Base-by-base conservation (phyloP, 441 rosid species). In the Kokia cookei region DNA sequence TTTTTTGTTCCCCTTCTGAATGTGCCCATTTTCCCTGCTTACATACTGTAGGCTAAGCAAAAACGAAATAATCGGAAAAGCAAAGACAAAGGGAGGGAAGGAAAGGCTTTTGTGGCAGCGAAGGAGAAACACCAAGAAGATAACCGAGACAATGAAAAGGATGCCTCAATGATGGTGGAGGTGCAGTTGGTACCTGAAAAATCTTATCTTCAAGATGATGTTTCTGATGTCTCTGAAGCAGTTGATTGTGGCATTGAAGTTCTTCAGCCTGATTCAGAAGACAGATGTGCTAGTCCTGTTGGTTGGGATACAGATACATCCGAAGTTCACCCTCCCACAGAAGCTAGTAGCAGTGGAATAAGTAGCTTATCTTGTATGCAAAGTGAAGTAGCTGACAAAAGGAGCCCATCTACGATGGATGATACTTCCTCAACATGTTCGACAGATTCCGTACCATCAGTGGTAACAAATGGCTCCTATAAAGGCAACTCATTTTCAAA, bases 391-490 rank as follows among this genome's bases (percentile, higher is more conserved):
- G 66, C 81, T 51, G 97, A 92, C 54, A 91, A 86, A 74, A 89
- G 85, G 81, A 84, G 78, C 75, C 82, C 81, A 47, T 87, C 83
- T 53, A 78, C 75, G 57, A 80, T 91, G 86, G 96, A 92, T 87
- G 99, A 96, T 84, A 96, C 96, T 85, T 93, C 99, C 35, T 96
- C 98, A 22, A 96, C 98, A 3, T 93, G 99, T 84, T 96, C 99
- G 8, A 91, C 90, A 17, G 99, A 96, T 74, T 96, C 97, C 0
- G 83, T 92, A 73, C 93, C 89, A 69, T 91, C 98, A 1, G 87
- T 89, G 73, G 89, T 83, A 17, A 84, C 81, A 79, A 89, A 81
- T 81, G 96, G 90, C 13, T 82, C 87, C 11, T 81, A 83, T 74
- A 90, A 83, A 65, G 90, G 89, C 71, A 90, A 76, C 75, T 72